Conservation (phyloP, 495 filamentous ascomycete genomes). For the Pyrenula aspistea region DNA sequence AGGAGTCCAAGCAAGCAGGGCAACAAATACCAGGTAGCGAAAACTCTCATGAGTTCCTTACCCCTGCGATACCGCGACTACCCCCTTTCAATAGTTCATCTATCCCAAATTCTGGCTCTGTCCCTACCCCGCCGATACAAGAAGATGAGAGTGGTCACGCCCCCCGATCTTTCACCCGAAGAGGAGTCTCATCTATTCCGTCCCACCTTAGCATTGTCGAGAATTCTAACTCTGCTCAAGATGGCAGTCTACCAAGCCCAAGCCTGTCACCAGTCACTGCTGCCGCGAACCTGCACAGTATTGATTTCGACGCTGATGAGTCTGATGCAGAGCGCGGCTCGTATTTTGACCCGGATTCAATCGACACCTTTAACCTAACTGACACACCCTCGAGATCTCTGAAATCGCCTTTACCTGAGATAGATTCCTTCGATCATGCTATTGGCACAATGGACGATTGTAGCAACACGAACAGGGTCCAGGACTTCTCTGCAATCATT, state of each 20-base stretch:
- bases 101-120: neutral
- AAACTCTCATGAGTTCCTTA: neutral
- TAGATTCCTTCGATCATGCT: neutral
- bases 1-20: neutral
- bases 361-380: neutral
- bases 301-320: slow-evolving; percentile 14
- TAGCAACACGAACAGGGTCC: slow-evolving; percentile 30
- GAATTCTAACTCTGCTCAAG: slow-evolving; percentile 58
- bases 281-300: slow-evolving; percentile 50
- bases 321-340: neutral
- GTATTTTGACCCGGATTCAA: neutral
- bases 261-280: slow-evolving; percentile 85
- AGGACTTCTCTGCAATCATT: slow-evolving; percentile 69
- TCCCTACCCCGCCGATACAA: slow-evolving; percentile 1
- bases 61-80: neutral
- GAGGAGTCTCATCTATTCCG: slow-evolving; percentile 7
- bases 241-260: slow-evolving; percentile 88
- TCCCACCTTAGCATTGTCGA: slow-evolving; percentile 27
- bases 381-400: neutral
- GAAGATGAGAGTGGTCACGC: neutral
- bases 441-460: slow-evolving; percentile 9
- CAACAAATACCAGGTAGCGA: neutral
- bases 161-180: neutral
- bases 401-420: neutral
- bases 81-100: neutral